Percentiles rank a stretch among this genome's conserved stretches.
These are phyloP conservation scores for Starmerella stigmatis DNA, from an alignment of 805 yeast species.

Conservation along the genomic window DNA sequence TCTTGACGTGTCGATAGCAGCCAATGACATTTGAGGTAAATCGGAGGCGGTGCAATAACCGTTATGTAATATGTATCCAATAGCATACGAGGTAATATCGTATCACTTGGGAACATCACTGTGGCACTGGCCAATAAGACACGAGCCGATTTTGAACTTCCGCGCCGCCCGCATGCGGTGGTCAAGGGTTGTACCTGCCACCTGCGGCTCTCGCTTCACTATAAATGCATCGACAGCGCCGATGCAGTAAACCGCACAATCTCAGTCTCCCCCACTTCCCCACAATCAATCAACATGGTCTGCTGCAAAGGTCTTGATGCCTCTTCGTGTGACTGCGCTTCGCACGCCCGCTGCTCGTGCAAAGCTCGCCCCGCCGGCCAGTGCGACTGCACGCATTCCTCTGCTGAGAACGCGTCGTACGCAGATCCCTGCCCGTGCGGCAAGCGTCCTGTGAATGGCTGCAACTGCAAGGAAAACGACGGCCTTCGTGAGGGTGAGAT, in stretches of 20 bases:
- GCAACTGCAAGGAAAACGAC: slow-evolving; percentile 46
- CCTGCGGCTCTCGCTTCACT: not conserved
- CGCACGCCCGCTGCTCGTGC: slow-evolving; percentile 55
- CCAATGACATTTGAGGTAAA: no score
- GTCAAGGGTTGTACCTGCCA: not conserved
- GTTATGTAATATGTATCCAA: not conserved
- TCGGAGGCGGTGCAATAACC: no score
- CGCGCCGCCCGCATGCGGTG: not conserved
- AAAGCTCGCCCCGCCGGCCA: slow-evolving; percentile 49
- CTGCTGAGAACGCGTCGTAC: slow-evolving; percentile 42
- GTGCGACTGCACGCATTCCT: slow-evolving; percentile 46
- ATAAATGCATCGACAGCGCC: not conserved
- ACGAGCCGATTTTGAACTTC: no score
- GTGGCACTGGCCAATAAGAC: not conserved
- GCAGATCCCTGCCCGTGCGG: slow-evolving; percentile 49
- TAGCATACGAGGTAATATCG: not conserved
- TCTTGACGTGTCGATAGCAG: no score
- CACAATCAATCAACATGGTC: slow-evolving; percentile 32
- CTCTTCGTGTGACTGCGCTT: slow-evolving; percentile 47
- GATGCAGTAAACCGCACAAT: not conserved
- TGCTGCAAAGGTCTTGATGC: slow-evolving; percentile 36
- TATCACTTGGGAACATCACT: not conserved
- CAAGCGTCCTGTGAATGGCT: slow-evolving; percentile 41
- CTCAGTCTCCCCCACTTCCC: not conserved
- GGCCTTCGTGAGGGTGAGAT: slow-evolving; percentile 46